These are phyloP conservation scores for Torulaspora pretoriensis DNA, from an alignment of 1,139 yeast species.

Conservation along the genomic window DNA sequence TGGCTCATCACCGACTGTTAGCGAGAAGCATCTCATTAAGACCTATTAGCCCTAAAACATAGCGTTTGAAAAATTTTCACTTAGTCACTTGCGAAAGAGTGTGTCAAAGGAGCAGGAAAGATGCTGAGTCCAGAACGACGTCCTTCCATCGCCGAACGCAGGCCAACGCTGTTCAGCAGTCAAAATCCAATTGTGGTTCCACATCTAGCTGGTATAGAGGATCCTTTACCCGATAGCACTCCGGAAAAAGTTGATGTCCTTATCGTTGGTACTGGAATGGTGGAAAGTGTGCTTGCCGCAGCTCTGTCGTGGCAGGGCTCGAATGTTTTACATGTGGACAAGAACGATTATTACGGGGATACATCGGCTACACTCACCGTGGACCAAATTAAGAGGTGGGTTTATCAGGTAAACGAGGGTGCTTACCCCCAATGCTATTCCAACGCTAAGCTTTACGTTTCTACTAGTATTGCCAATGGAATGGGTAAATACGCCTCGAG, in stretches of 20 bases:
- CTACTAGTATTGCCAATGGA: slow-evolving; percentile 44
- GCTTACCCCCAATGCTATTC: slow-evolving; percentile 43
- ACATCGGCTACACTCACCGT: slow-evolving; percentile 78
- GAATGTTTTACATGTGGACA: slow-evolving; percentile 81
- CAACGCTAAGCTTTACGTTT: slow-evolving; percentile 70
- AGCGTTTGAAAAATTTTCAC: background rate
- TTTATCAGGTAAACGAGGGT: slow-evolving; percentile 51
- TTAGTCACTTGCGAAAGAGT: background rate
- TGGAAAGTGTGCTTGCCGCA: slow-evolving; percentile 85
- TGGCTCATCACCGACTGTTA: background rate
- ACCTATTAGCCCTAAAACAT: background rate
- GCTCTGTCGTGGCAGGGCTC: slow-evolving; percentile 97
- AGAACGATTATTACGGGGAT: slow-evolving; percentile 83
- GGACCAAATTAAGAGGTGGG: slow-evolving; percentile 82
- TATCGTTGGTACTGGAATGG: slow-evolving; percentile 87
- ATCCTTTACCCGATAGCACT: slow-evolving; percentile 49
- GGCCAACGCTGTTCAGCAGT: slow-evolving; percentile 41
- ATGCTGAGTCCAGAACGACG: slow-evolving; percentile 42
- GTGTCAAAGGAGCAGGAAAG: background rate
- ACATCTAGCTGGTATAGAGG: slow-evolving; percentile 70
- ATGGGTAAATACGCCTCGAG: slow-evolving; percentile 41
- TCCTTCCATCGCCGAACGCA: slow-evolving; percentile 66
- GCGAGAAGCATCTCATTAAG: background rate
- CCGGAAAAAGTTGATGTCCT: slow-evolving; percentile 80
- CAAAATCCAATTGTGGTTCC: slow-evolving; percentile 71